Percentiles rank a stretch among this genome's conserved stretches.
phyloP scores from a whole-genome alignment of 176 grass and related monocot species.

The Carex littledalei region DNA sequence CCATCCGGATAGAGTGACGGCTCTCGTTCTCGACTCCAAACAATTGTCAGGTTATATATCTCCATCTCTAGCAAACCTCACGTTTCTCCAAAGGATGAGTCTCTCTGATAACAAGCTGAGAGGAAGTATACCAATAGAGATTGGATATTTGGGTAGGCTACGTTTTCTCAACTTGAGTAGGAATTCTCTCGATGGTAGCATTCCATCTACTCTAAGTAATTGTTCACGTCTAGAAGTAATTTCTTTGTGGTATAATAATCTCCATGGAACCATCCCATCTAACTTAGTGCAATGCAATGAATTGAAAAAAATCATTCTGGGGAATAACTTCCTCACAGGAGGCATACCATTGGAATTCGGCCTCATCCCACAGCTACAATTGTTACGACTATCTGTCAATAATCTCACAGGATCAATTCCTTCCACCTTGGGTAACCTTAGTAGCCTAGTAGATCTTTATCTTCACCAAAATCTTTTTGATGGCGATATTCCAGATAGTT shows the following conservation, averaged over 20 bases:
- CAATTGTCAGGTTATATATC: no score
- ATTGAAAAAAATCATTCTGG: not conserved
- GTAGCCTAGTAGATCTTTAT: not conserved
- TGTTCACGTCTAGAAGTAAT: constrained; percentile 16
- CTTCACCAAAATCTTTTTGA: constrained; percentile 10
- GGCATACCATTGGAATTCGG: not conserved
- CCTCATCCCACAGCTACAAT: not conserved
- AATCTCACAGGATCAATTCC: constrained; percentile 16
- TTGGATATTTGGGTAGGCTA: no score
- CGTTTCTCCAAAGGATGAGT: no score
- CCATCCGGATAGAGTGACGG: no score
- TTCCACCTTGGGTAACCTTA: not conserved
- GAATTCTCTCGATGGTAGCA: constrained; percentile 4
- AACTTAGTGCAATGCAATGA: constrained; percentile 13
- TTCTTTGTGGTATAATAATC: not conserved
- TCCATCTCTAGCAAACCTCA: no score
- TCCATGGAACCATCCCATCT: constrained; percentile 20
- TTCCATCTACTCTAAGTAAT: constrained; percentile 24
- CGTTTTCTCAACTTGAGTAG: no score
- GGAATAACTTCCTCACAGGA: constrained; percentile 13
- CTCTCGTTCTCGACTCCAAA: no score
- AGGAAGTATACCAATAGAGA: no score
- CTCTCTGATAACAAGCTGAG: no score
- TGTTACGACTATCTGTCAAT: not conserved
- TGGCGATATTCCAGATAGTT: no score